A percentile compares a stretch with the other conserved stretches of the same genome.
Evolutionary conservation across 2,329 filamentous ascomycete genomes (phyloP).

Genomic region (Drechslerella coelobrocha): DNA sequence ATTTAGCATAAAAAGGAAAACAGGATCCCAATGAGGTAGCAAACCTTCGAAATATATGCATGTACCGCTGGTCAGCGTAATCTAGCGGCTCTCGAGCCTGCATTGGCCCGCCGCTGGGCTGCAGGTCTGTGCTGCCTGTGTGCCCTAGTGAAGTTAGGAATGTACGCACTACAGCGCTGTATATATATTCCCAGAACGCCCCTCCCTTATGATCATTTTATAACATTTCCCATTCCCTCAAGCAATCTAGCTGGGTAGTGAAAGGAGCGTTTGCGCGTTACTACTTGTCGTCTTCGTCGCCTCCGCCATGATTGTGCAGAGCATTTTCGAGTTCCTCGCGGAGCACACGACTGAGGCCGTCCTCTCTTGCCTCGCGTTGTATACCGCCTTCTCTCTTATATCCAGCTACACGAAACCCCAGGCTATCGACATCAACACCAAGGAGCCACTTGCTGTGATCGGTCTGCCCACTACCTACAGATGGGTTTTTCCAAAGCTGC

Average conservation of each 20-base stretch:
- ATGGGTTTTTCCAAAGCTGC: conserved; percentile 46
- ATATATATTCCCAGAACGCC: no score
- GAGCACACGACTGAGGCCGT: conserved; percentile 9
- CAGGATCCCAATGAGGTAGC: no score
- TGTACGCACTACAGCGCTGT: no score
- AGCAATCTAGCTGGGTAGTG: background rate
- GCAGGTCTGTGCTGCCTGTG: no score
- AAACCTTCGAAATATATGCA: no score
- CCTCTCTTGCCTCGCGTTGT: conserved; percentile 24
- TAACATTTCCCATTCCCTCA: background rate
- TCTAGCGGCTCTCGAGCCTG: no score
- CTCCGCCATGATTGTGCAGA: conserved; percentile 37
- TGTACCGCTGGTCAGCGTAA: no score
- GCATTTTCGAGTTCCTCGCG: conserved; percentile 19
- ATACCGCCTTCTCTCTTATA: conserved; percentile 21
- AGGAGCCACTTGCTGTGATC: conserved; percentile 54
- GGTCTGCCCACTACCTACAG: conserved; percentile 30
- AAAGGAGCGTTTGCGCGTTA: background rate
- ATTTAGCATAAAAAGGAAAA: no score
- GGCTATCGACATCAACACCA: conserved; percentile 20
- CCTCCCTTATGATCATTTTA: no score
- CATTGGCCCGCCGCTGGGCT: no score
- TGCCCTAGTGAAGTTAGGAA: no score
- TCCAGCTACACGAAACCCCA: conserved; percentile 28
- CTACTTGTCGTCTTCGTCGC: background rate